phyloP scores from a whole-genome alignment of 73 alveolate species.

The Breviolum minutum region DNA sequence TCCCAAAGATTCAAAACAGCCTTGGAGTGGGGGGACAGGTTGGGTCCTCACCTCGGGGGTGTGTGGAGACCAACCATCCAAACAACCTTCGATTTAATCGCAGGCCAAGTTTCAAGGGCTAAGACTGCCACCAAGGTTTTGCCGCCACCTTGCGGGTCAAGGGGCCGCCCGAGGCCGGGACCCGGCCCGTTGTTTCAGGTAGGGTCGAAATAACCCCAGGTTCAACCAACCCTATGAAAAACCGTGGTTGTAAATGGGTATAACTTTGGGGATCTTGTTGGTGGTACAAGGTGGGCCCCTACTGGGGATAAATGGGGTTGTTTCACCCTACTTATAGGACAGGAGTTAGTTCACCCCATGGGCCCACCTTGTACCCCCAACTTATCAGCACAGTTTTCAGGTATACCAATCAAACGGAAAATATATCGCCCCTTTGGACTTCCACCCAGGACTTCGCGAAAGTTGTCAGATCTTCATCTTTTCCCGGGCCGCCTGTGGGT shows the following conservation, averaged over 20 bases:
- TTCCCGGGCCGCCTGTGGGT: no score
- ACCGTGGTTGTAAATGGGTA: no score
- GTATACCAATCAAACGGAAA: no score
- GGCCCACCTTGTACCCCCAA: background rate
- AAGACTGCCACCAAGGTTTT: conserved; percentile 40
- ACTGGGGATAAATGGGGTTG: background rate
- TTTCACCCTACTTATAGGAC: background rate
- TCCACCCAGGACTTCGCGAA: no score
- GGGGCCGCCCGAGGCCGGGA: background rate
- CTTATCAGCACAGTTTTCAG: no score
- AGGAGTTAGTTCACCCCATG: background rate
- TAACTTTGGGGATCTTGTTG: no score
- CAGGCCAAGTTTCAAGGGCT: conserved; percentile 4
- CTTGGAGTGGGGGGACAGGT: background rate
- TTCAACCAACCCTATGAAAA: background rate
- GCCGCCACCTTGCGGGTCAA: conserved; percentile 17
- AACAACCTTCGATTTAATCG: background rate
- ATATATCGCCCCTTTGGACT: no score
- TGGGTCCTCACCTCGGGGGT: background rate
- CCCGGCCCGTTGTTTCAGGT: background rate
- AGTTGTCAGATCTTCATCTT: no score
- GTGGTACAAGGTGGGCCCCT: no score
- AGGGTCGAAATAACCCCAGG: background rate
- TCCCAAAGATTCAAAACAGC: background rate
- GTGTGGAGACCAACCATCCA: background rate